phyloP scores from a whole-genome alignment of 352 stramenopile genomes.

The Phytophthora chlamydospora region DNA sequence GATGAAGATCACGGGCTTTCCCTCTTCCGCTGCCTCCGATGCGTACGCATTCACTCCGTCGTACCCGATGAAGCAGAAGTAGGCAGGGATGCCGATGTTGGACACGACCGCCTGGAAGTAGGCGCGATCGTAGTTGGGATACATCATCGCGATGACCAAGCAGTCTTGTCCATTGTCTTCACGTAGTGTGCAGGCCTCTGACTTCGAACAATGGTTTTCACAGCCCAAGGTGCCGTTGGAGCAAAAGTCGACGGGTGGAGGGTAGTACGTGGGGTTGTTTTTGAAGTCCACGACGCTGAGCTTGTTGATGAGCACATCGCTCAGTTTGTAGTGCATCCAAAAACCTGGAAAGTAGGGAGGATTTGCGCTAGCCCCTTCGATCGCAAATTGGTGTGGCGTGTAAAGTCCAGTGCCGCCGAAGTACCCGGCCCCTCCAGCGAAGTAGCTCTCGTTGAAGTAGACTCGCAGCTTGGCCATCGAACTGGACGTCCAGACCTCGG shows the following conservation, averaged over 20 bases:
- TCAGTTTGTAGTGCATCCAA: slow-evolving; percentile 56
- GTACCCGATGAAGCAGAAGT: slow-evolving; percentile 70
- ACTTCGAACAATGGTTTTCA: slow-evolving; percentile 47
- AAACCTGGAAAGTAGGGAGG: slow-evolving; percentile 45
- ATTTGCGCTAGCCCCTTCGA: slow-evolving; percentile 10
- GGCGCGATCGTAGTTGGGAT: slow-evolving; percentile 43
- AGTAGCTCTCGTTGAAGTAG: slow-evolving; percentile 62
- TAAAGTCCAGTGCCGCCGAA: slow-evolving; percentile 53
- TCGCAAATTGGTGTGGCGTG: slow-evolving; percentile 49
- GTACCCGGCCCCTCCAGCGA: slow-evolving; percentile 43
- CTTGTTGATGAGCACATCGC: slow-evolving; percentile 42
- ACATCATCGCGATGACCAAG: slow-evolving; percentile 58
- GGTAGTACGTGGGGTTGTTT: slow-evolving; percentile 40
- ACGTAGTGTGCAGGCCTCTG: slow-evolving; percentile 47
- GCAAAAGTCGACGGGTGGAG: slow-evolving; percentile 33
- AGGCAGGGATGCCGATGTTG: slow-evolving; percentile 59
- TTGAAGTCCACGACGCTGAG: slow-evolving; percentile 33
- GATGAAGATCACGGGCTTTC: slow-evolving; percentile 52
- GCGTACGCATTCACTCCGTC: slow-evolving; percentile 41
- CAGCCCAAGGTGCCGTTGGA: slow-evolving; percentile 48
- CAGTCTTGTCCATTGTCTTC: slow-evolving; percentile 42
- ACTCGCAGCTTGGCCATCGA: slow-evolving; percentile 38
- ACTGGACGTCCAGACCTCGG: slow-evolving; percentile 55
- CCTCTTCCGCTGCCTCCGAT: slow-evolving; percentile 28
- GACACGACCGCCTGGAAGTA: slow-evolving; percentile 53